phyloP scores from a whole-genome alignment of 768 basidiomycete genomes.

The Rhodotorula taiwanensis region DNA sequence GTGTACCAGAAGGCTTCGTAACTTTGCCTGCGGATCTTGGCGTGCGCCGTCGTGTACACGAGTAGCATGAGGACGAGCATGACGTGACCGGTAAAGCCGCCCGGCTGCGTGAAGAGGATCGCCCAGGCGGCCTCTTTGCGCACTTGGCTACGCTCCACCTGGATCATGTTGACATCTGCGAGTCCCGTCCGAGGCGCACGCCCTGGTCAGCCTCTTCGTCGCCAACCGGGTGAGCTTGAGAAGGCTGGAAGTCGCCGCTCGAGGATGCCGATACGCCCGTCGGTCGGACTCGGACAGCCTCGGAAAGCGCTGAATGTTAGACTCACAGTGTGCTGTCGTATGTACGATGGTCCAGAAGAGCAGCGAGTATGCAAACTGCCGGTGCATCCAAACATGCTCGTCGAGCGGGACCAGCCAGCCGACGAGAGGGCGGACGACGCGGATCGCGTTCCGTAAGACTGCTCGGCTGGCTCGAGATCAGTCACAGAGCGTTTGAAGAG shows the following conservation, averaged over 20 bases:
- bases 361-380: slow-evolving; percentile 75
- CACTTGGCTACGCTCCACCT: slow-evolving; percentile 75
- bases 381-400: slow-evolving; percentile 80
- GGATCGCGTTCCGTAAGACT: slow-evolving; percentile 79
- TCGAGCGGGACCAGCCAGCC: slow-evolving; percentile 83
- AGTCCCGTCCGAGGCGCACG: too few species aligned
- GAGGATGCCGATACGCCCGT: too few species aligned
- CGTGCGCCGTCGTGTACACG: slow-evolving; percentile 75
- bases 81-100: slow-evolving; percentile 82
- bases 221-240: too few species aligned
- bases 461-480: not conserved
- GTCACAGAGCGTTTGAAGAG: not conserved
- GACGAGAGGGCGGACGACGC: slow-evolving; percentile 69
- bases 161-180: slow-evolving; percentile 76
- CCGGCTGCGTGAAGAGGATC: slow-evolving; percentile 61
- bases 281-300: too few species aligned
- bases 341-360: slow-evolving; percentile 90
- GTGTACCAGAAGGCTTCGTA: slow-evolving; percentile 98
- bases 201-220: too few species aligned
- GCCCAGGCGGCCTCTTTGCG: slow-evolving; percentile 67
- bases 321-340: slow-evolving; percentile 69
- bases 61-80: slow-evolving; percentile 90
- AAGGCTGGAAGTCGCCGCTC: too few species aligned
- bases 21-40: slow-evolving; percentile 76
- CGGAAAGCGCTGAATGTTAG: not conserved